Percentiles rank a stretch among this genome's conserved stretches.
These are phyloP conservation scores for Nicotiana paniculata DNA, from an alignment of 257 asterid genomes.

Conservation along the genomic window DNA sequence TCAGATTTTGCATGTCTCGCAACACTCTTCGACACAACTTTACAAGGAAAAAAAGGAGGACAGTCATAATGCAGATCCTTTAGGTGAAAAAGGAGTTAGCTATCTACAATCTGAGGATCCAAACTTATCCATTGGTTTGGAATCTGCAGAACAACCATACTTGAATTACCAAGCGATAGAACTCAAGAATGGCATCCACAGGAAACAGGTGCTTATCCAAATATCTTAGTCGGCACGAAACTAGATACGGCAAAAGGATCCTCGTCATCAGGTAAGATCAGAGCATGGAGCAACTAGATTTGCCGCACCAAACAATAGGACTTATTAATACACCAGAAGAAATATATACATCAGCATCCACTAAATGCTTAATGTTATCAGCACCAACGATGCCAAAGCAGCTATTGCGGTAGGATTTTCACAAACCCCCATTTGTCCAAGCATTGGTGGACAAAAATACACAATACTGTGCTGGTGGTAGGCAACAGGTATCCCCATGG, in stretches of 20 bases:
- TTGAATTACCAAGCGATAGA: not conserved
- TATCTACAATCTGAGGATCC: not conserved
- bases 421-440: no score
- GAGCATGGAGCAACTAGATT: not conserved
- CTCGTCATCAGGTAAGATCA: not conserved
- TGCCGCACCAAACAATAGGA: not conserved
- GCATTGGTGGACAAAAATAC: no score
- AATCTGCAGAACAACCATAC: not conserved
- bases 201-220: not conserved
- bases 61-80: not conserved
- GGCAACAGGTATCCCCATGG: no score
- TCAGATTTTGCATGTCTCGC: not conserved
- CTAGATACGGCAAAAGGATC: not conserved
- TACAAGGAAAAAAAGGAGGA: not conserved
- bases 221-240: not conserved
- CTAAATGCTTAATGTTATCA: not conserved
- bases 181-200: not conserved
- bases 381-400: not conserved
- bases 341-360: not conserved
- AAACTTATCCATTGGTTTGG: not conserved
- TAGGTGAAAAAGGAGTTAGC: not conserved
- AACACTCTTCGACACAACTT: not conserved
- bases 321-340: not conserved
- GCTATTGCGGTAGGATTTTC: not conserved
- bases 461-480: no score